Conservation (phyloP, 345 rosid species). For the Hibiscus trionum region DNA sequence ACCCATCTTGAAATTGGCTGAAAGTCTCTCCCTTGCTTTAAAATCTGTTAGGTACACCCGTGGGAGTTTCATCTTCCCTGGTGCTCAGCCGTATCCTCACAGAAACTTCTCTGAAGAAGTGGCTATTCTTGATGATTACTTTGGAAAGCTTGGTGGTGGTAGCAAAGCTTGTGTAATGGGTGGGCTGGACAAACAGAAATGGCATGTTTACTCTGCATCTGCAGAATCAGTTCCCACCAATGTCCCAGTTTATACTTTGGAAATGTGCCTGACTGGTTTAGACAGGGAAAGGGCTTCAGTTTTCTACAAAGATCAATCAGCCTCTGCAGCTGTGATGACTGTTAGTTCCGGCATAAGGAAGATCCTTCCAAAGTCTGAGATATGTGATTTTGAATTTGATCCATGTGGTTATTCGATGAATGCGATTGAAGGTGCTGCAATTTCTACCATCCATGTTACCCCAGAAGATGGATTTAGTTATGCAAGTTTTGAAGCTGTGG, state of each 20-base stretch:
- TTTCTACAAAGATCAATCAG: neutral
- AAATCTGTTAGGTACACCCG: neutral
- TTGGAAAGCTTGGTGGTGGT: neutral
- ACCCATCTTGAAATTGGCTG: neutral
- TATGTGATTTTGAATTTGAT: neutral
- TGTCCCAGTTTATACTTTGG: neutral
- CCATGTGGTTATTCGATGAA: neutral
- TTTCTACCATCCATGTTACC: conserved; percentile 1
- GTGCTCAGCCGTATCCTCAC: neutral
- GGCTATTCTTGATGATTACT: neutral
- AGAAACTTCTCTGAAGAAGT: neutral
- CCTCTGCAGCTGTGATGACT: neutral
- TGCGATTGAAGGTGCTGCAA: neutral
- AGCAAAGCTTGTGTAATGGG: conserved; percentile 2
- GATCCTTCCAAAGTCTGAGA: neutral
- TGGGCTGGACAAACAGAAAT: neutral
- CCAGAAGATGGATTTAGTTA: conserved; percentile 1
- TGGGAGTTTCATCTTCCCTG: neutral
- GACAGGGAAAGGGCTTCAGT: neutral
- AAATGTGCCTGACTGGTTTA: neutral
- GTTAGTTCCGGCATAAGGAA: neutral
- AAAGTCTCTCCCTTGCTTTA: neutral
- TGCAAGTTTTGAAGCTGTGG: neutral
- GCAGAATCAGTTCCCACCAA: neutral
- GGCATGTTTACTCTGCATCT: conserved; percentile 1